These are phyloP conservation scores for Peniophora sp. DNA, from an alignment of 1,284 basidiomycete genomes.

Conservation along the genomic window DNA sequence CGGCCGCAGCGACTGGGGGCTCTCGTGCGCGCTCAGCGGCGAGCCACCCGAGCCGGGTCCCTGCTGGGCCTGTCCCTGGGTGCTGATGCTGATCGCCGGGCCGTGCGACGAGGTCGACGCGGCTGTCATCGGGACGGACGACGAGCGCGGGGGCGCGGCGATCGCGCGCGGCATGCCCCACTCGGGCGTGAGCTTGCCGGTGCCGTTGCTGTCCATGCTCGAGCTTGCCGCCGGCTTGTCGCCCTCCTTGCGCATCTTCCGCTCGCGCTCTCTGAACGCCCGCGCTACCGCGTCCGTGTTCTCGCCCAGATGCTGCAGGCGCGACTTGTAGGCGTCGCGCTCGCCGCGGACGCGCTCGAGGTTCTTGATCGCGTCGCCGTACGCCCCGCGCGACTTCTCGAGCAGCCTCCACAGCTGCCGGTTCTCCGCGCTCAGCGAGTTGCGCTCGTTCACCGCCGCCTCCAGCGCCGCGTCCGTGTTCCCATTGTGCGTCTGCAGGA, in stretches of 20 bases:
- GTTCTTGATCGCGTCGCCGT: conserved; percentile 69
- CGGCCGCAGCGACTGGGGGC: not conserved
- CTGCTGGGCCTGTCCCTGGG: not conserved
- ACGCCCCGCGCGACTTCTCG: conserved; percentile 75
- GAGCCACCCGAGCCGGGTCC: not conserved
- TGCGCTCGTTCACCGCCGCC: conserved; percentile 67
- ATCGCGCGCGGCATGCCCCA: not conserved
- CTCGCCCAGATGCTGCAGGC: conserved; percentile 35
- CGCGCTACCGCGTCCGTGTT: conserved; percentile 25
- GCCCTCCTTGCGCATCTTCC: conserved; percentile 7
- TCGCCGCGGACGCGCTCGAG: conserved; percentile 75
- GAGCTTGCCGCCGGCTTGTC: conserved; percentile 15
- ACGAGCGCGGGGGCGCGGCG: not conserved
- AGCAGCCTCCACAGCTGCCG: conserved; percentile 87
- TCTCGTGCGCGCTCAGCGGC: not conserved
- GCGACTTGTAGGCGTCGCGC: conserved; percentile 59
- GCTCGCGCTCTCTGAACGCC: conserved; percentile 24
- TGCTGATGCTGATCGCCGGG: not conserved
- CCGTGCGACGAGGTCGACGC: not conserved
- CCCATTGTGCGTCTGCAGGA: conserved; percentile 44
- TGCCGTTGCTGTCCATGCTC: conserved; percentile 16
- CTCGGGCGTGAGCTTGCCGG: not conserved
- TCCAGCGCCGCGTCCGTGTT: conserved; percentile 64
- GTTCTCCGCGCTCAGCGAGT: conserved; percentile 73
- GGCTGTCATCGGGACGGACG: too few relatives aligned